phyloP scores from a whole-genome alignment of 371 early-diverging fungal species.

The Dichotomocladium elegans region DNA sequence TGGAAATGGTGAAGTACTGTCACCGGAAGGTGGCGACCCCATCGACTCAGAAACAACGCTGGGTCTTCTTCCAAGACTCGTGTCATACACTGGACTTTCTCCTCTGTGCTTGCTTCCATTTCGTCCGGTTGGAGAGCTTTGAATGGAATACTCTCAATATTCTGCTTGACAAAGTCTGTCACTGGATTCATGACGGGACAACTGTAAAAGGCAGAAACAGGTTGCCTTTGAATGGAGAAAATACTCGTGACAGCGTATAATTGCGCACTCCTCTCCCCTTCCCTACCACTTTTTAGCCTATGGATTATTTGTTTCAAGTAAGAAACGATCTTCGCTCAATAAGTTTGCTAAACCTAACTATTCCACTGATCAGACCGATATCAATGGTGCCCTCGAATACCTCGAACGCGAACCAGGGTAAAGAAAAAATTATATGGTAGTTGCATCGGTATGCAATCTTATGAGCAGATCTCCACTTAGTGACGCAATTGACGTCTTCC shows the following conservation, averaged over 20 bases:
- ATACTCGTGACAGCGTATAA: neutral
- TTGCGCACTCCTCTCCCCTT: neutral
- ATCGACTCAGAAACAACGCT: conserved; percentile 41
- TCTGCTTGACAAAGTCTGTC: neutral
- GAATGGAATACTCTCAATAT: conserved; percentile 33
- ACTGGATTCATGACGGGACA: conserved; percentile 3
- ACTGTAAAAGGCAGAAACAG: neutral
- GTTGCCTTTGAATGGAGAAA: neutral
- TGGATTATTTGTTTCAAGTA: too few species aligned
- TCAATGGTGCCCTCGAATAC: conserved; percentile 19
- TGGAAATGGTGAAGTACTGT: conserved; percentile 28
- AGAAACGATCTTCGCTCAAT: too few species aligned
- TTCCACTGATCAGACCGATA: conserved; percentile 18
- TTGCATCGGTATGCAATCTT: too few species aligned
- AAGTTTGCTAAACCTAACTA: too few species aligned
- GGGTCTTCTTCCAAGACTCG: conserved; percentile 29
- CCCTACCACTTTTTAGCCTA: too few species aligned
- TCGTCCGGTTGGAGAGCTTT: conserved; percentile 39
- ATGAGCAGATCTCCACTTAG: too few species aligned
- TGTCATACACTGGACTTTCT: conserved; percentile 30
- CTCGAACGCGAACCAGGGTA: neutral
- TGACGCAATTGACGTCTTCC: neutral
- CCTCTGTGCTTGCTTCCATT: conserved; percentile 17
- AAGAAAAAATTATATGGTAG: neutral
- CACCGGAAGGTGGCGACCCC: conserved; percentile 39